Base-by-base conservation (phyloP, 176 grass and related monocot species). In the Panicum miliaceum region DNA sequence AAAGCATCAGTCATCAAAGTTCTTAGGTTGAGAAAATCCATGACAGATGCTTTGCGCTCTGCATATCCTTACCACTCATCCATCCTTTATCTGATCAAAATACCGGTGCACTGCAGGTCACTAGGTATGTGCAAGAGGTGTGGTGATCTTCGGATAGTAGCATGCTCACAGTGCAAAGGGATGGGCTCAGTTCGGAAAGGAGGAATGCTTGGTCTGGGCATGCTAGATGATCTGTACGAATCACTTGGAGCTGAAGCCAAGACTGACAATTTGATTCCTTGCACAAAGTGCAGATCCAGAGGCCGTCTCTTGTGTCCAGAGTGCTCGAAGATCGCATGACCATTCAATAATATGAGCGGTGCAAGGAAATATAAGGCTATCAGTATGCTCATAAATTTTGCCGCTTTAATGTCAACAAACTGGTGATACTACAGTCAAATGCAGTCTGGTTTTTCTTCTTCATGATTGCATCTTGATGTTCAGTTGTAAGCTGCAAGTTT, bases 111-210 rank as follows among this genome's bases (percentile, higher is more conserved):
- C 74, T 87, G 37, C 86, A 98, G 96, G 59, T 93, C 92, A 43
- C 81, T 98, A 77, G 83, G 89, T 43, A 98, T 95, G 93, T 98
- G 96, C 32, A 92, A 92, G 87, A 91, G 64, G 52, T 95, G 96
- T 0, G 93, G 96, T 42, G 85, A 95, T 84, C 93, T 95, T 62
- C 90, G 86, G 12, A 92, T 93, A 73, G 85, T 95, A 79, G 93
- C 96, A 68, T 98, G 93, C 25, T 87, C 91, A 14, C 77, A 87
- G 29, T 98, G 93, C 81, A 96, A 85, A 88, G 96, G 91, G 73
- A 29, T 64, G 0, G 93, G 91, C 0, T 90, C 77, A 4, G 87
- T 92, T 15, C 87, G 76, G 53, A 98, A 92, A 89, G 88, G 85
- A 50, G 87, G 91, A 68, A 50, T 82, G 10, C 84, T 90, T 66